A percentile compares a stretch with the other conserved stretches of the same genome.
Evolutionary conservation across 768 basidiomycete genomes (phyloP).

Genomic region (Amanita rubescens): DNA sequence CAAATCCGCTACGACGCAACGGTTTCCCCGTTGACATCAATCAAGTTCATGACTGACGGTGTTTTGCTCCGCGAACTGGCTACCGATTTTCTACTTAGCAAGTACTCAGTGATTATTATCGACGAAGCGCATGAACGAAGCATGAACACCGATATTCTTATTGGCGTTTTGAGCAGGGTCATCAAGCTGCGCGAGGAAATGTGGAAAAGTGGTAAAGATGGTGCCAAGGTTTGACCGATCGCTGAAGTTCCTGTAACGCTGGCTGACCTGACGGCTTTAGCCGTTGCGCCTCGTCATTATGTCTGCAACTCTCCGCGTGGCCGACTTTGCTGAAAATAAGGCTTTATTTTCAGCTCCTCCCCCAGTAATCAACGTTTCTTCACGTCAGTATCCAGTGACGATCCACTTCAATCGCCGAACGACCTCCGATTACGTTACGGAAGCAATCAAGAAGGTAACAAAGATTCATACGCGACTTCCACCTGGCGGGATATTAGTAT

Average conservation of each 20-base stretch:
- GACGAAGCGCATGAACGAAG: conserved; percentile 98
- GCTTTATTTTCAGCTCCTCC: conserved; percentile 77
- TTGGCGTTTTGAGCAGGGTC: conserved; percentile 94
- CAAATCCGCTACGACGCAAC: conserved; percentile 98
- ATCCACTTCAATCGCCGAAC: conserved; percentile 90
- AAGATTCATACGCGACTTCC: conserved; percentile 93
- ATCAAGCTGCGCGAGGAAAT: conserved; percentile 82
- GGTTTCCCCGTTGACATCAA: conserved; percentile 79
- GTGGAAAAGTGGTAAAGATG: conserved; percentile 75
- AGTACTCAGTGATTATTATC: conserved; percentile 92
- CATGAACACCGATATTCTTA: conserved; percentile 96
- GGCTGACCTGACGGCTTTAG: conserved; percentile 24
- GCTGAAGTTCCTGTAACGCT: conserved; percentile 5
- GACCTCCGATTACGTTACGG: conserved; percentile 77
- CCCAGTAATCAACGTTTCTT: conserved; percentile 85
- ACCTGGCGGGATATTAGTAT: conserved; percentile 87
- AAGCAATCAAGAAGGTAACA: conserved; percentile 82
- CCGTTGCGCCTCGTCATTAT: conserved; percentile 94
- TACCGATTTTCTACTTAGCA: conserved; percentile 85
- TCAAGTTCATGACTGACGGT: conserved; percentile 99
- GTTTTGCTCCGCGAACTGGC: conserved; percentile 90
- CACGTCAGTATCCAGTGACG: conserved; percentile 93
- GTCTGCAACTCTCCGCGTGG: conserved; percentile 94
- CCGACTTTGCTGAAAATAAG: conserved; percentile 85
- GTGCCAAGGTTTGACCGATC: conserved; percentile 46